Evolutionary conservation across 805 yeast genomes (phyloP).

Genomic region (Lachancea thermotolerans): DNA sequence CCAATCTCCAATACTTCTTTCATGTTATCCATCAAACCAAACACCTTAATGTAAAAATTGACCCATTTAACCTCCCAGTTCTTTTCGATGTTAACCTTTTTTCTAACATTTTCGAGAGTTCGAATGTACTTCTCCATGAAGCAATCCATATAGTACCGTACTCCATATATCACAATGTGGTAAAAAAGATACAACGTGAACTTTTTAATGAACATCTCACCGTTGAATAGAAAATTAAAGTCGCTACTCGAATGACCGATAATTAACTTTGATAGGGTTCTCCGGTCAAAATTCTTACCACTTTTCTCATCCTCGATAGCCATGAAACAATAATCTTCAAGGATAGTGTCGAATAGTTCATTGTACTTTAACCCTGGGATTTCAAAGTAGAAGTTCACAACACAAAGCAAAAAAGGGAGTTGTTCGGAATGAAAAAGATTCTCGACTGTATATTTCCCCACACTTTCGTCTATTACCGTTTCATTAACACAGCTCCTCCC

Average conservation of each 20-base stretch:
- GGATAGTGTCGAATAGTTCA: conserved; percentile 12
- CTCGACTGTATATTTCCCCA: conserved; percentile 7
- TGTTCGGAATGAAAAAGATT: conserved; percentile 13
- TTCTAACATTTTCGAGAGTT: conserved; percentile 15
- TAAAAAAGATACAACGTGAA: conserved; percentile 14
- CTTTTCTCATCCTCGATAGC: conserved; percentile 8
- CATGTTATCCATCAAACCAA: conserved; percentile 11
- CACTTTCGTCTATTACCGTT: conserved; percentile 8
- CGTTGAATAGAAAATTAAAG: conserved; percentile 10
- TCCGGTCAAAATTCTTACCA: conserved; percentile 1
- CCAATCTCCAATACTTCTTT: neutral
- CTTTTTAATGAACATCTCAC: conserved; percentile 17
- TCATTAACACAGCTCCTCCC: neutral
- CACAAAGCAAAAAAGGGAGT: conserved; percentile 13
- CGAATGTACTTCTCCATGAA: conserved; percentile 16
- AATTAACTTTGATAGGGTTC: conserved; percentile 9
- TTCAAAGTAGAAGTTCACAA: conserved; percentile 21
- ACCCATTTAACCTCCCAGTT: conserved; percentile 21
- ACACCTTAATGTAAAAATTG: conserved; percentile 16
- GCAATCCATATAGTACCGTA: conserved; percentile 8
- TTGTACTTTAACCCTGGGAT: conserved; percentile 16
- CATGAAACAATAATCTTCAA: conserved; percentile 12
- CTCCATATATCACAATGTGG: conserved; percentile 10
- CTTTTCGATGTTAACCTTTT: conserved; percentile 18
- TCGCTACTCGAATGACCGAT: conserved; percentile 6